A percentile compares a stretch with the other conserved stretches of the same genome.
These are phyloP conservation scores for Saccharomycopsis sp. DNA, from an alignment of 805 yeast species.

Conservation along the genomic window DNA sequence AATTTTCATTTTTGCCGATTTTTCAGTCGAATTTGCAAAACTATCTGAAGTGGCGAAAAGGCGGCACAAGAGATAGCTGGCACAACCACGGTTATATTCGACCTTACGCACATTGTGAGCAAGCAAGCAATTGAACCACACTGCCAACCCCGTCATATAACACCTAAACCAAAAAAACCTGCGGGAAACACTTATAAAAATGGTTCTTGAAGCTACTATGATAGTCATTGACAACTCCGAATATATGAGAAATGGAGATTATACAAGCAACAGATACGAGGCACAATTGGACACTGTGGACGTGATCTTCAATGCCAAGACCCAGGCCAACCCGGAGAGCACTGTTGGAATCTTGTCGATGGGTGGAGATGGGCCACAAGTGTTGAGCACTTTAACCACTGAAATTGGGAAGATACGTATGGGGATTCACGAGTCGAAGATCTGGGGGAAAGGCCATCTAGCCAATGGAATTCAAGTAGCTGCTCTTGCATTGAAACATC, in stretches of 20 bases:
- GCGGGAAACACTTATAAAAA: constrained; percentile 27
- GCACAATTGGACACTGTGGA: constrained; percentile 92
- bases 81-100: background rate
- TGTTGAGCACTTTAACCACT: constrained; percentile 79
- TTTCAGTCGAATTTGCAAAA: background rate
- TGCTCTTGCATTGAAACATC: constrained; percentile 85
- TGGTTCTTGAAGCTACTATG: constrained; percentile 97
- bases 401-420: constrained; percentile 81
- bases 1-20: background rate
- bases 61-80: background rate
- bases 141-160: background rate
- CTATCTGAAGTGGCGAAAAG: background rate
- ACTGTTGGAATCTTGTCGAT: constrained; percentile 87
- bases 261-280: constrained; percentile 76
- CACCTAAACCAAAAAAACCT: background rate
- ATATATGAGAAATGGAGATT: constrained; percentile 93
- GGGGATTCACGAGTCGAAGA: constrained; percentile 61
- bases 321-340: constrained; percentile 86
- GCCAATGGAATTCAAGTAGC: constrained; percentile 90
- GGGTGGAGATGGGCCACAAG: constrained; percentile 82
- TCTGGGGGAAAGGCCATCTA: constrained; percentile 63
- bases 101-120: no score
- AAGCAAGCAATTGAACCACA: background rate
- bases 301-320: constrained; percentile 76
- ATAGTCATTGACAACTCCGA: constrained; percentile 93